These are phyloP conservation scores for Taphrina wiesneri DNA, from an alignment of 1,139 yeast species.

Conservation along the genomic window DNA sequence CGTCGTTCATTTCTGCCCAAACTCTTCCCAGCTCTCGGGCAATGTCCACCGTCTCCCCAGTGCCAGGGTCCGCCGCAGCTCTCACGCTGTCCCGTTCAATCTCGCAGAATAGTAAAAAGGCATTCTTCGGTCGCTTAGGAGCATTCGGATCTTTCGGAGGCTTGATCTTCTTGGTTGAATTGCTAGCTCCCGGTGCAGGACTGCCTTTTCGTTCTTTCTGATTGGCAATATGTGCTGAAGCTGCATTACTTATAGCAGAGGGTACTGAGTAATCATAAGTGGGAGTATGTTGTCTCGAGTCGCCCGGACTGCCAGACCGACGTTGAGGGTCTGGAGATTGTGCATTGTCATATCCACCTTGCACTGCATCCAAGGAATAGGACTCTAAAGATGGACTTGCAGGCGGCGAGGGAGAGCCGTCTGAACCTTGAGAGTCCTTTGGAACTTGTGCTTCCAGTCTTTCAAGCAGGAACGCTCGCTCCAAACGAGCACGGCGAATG, in stretches of 20 bases:
- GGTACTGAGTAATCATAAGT: not conserved
- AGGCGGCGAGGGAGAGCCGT: conserved; percentile 29
- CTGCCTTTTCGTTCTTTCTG: conserved; percentile 37
- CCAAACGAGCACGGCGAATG: conserved; percentile 76
- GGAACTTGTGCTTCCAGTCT: conserved; percentile 59
- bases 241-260: not conserved
- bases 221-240: conserved; percentile 4
- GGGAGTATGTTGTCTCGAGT: conserved; percentile 7
- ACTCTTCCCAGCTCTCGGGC: conserved; percentile 78
- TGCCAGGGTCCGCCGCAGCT: conserved; percentile 48
- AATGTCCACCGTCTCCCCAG: conserved; percentile 61
- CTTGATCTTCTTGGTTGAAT: conserved; percentile 62
- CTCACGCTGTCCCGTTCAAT: conserved; percentile 74
- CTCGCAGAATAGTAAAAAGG: conserved; percentile 61
- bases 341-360: not conserved
- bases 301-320: conserved; percentile 6
- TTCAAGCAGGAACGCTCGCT: conserved; percentile 76
- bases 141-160: conserved; percentile 20
- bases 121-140: conserved; percentile 35
- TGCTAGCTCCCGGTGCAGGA: conserved; percentile 69
- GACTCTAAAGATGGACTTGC: conserved; percentile 28
- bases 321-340: conserved; percentile 12
- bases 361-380: conserved; percentile 14
- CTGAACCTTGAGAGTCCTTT: conserved; percentile 12
- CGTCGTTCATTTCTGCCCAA: conserved; percentile 76